Evolutionary conservation across 352 stramenopile genomes (phyloP), one percentile per base, ranked within the genome.

Genomic region (Sclerospora graminicola): DNA sequence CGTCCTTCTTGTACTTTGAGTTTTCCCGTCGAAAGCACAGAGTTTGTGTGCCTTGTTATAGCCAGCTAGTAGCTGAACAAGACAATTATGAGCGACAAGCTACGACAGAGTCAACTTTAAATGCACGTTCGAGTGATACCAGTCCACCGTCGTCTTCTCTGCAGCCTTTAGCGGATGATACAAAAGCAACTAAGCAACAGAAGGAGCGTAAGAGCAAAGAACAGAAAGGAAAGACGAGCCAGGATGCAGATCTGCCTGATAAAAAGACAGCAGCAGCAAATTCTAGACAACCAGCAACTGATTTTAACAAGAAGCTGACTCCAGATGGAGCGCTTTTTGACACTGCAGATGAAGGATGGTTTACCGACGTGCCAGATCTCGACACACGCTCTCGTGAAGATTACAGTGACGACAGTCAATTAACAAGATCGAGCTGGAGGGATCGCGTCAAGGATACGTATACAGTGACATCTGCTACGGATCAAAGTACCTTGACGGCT

Each of bases 11-110:
- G 36, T 72, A 66, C 47, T 79, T 89, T 30, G 48, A 74, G 45
- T 51, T 68, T n/a, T 71, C 66, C 5, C 59, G 66, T 20, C 65
- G 59, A 15, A 86, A 85, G 36, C 77, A 86, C 45, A 65, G 77
- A 28, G 73, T 89, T 31, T 89, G 77, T 41, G 45, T 45, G 0
- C 41, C 53, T 4, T 89, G 76, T 24, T 62, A 63, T 9, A 54
- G 51, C 14, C 55, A 49, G 16, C 41, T 60, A 8, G n/a, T 57
- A 14, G 30, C 29, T 18, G 45, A 54, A 41, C 59, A 68, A 38
- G 45, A 60, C 0, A 38, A 30, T 8, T 68, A 58, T 26, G 58
- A 68, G 14, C 39, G 50, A 2, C 43, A 64, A 20, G 52, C 34
- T 7, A 31, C 55, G 1, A 29, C 18, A 16, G 24, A 11, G 40